Evolutionary conservation across 2,329 filamentous ascomycete species (phyloP).

Genomic region (Coniochaeta sp.): DNA sequence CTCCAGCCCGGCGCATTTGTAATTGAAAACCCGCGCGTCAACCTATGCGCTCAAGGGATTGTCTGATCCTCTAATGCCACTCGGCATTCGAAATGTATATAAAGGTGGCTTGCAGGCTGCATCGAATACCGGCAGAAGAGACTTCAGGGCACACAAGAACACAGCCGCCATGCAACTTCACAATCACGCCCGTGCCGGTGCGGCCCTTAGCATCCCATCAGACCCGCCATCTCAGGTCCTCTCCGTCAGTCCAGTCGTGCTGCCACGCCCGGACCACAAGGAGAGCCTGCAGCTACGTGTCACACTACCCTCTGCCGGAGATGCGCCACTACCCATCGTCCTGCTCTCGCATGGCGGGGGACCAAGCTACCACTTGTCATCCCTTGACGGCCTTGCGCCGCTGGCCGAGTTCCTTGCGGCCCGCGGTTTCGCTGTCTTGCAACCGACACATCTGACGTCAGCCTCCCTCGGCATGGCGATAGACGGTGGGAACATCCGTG

Average conservation of each 20-base stretch:
- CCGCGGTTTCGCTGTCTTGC: constrained; percentile 34
- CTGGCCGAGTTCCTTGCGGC: constrained; percentile 32
- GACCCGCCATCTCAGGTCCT: constrained; percentile 21
- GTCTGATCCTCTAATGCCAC: no score
- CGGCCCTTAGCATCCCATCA: constrained; percentile 24
- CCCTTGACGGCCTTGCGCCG: constrained; percentile 32
- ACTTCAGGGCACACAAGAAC: no score
- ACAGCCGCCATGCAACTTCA: constrained; percentile 8
- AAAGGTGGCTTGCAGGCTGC: no score
- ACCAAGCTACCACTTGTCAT: constrained; percentile 28
- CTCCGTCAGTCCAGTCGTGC: constrained; percentile 22
- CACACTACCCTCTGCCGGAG: constrained; percentile 22
- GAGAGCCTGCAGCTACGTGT: constrained; percentile 27
- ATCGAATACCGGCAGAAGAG: no score
- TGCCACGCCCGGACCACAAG: constrained; percentile 17
- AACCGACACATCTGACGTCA: constrained; percentile 34
- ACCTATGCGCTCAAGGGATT: no score
- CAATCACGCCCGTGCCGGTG: constrained; percentile 14
- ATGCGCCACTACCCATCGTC: constrained; percentile 26
- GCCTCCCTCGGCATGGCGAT: constrained; percentile 18
- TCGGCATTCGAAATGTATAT: no score
- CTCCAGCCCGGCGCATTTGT: no score
- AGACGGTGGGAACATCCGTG: constrained; percentile 5
- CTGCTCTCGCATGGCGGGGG: constrained; percentile 34
- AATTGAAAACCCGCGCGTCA: no score